phyloP scores from a whole-genome alignment of 2,329 filamentous ascomycete genomes.

The Beauveria rudraprayagi region DNA sequence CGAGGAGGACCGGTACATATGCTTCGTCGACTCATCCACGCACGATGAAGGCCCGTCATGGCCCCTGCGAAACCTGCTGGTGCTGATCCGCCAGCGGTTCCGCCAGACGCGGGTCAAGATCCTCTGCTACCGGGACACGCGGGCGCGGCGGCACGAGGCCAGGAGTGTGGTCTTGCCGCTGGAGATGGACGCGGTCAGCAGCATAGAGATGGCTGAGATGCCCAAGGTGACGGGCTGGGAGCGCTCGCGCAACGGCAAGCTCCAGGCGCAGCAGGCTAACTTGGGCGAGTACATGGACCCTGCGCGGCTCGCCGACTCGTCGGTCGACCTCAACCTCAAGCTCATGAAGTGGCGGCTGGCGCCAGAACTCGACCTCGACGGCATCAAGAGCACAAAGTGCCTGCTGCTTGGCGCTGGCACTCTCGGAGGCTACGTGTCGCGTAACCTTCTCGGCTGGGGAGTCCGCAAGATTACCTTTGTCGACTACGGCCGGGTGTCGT shows the following conservation, averaged over 20 bases:
- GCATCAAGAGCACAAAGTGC: constrained; percentile 83
- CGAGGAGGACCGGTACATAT: constrained; percentile 70
- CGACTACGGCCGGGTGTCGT: constrained; percentile 88
- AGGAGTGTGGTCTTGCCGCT: constrained; percentile 72
- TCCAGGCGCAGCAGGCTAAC: constrained; percentile 70
- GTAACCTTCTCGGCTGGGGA: constrained; percentile 91
- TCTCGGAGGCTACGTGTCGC: constrained; percentile 84
- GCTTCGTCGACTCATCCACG: constrained; percentile 88
- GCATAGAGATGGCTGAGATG: constrained; percentile 45
- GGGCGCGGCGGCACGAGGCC: constrained; percentile 67
- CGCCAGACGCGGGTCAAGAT: constrained; percentile 70
- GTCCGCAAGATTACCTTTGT: constrained; percentile 93
- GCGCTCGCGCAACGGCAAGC: constrained; percentile 67
- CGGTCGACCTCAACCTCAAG: constrained; percentile 92
- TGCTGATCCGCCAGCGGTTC: constrained; percentile 78
- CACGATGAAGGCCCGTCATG: constrained; percentile 83
- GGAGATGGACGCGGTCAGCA: constrained; percentile 41
- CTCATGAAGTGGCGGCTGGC: constrained; percentile 98
- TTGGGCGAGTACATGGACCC: constrained; percentile 93
- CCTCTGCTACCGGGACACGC: constrained; percentile 82
- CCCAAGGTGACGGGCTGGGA: constrained; percentile 97
- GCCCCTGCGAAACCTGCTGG: constrained; percentile 83
- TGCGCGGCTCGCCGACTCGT: constrained; percentile 76
- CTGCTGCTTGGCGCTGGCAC: constrained; percentile 88
- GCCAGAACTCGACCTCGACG: constrained; percentile 77